phyloP scores from a whole-genome alignment of 345 rosid genomes.

The Boechera retrofracta region DNA sequence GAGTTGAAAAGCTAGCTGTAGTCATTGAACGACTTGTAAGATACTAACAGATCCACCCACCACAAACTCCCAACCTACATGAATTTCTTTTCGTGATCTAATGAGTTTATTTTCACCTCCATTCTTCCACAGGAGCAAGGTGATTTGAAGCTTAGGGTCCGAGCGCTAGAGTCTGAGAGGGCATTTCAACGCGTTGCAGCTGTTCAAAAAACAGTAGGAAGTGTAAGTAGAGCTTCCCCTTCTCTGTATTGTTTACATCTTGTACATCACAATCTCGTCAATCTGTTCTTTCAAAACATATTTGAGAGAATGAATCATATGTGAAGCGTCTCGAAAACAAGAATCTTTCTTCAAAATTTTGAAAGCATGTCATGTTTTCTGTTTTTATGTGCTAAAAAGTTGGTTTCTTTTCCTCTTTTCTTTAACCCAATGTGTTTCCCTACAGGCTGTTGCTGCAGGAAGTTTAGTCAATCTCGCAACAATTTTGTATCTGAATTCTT shows the following conservation, averaged over 20 bases:
- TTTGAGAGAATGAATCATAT: neutral
- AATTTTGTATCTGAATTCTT: conserved; percentile 82
- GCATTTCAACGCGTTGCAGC: conserved; percentile 95
- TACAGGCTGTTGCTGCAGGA: conserved; percentile 95
- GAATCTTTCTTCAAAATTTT: neutral
- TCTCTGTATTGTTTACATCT: neutral
- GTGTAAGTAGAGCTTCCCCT: conserved; percentile 60
- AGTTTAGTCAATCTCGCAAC: conserved; percentile 94
- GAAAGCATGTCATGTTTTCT: conserved; percentile 3
- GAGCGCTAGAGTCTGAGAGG: conserved; percentile 92
- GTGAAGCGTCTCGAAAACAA: neutral
- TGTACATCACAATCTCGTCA: neutral
- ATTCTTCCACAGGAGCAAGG: conserved; percentile 81
- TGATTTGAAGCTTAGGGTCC: conserved; percentile 93
- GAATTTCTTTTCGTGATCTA: neutral
- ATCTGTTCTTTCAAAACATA: neutral
- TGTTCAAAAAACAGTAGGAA: conserved; percentile 92
- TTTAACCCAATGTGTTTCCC: neutral
- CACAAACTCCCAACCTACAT: conserved; percentile 10
- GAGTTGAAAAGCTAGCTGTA: conserved; percentile 89
- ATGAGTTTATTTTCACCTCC: neutral
- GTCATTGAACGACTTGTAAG: conserved; percentile 85
- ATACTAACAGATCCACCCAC: conserved; percentile 3
- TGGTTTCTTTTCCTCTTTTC: conserved; percentile 32
- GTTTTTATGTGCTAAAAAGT: neutral